Conservation (phyloP, 139 green algal genomes). For the Haematococcus sp. region DNA sequence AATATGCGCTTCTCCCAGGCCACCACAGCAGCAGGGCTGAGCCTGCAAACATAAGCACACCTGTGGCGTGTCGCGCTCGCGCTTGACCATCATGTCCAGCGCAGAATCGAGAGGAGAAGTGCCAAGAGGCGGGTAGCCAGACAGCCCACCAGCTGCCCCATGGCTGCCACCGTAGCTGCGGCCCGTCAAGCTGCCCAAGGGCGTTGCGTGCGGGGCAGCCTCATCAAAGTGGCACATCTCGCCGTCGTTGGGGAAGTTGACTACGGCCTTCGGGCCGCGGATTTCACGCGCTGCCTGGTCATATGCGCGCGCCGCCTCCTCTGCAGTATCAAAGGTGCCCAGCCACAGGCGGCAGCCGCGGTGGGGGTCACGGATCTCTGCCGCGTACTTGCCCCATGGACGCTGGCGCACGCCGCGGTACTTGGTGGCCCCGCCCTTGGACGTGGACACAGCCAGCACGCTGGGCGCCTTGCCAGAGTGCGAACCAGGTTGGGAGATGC, state of each 20-base stretch:
- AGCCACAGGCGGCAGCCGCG: conserved; percentile 74
- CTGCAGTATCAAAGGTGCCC: conserved; percentile 84
- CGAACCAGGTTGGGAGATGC: too few species aligned
- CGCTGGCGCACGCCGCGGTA: conserved; percentile 78
- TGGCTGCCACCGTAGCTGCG: neutral
- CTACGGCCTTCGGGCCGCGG: conserved; percentile 64
- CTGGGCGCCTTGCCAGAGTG: too few species aligned
- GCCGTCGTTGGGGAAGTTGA: conserved; percentile 65
- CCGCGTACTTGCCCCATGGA: conserved; percentile 77
- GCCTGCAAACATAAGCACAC: too few species aligned
- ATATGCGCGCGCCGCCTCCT: conserved; percentile 83
- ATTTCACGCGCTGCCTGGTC: conserved; percentile 81
- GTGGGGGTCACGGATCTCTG: conserved; percentile 28
- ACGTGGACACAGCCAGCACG: too few species aligned
- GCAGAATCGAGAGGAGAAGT: conserved; percentile 3
- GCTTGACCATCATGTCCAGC: conserved; percentile 1
- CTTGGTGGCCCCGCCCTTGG: conserved; percentile 36
- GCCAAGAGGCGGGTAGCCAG: neutral
- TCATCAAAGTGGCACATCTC: conserved; percentile 19
- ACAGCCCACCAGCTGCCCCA: neutral
- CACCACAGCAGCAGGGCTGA: neutral
- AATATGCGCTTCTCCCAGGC: too few species aligned
- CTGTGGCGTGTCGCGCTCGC: neutral
- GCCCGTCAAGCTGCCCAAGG: neutral
- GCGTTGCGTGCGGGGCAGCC: neutral